These are phyloP conservation scores for Fusarium verrucosum DNA, from an alignment of 2,329 filamentous ascomycete species.

Conservation along the genomic window DNA sequence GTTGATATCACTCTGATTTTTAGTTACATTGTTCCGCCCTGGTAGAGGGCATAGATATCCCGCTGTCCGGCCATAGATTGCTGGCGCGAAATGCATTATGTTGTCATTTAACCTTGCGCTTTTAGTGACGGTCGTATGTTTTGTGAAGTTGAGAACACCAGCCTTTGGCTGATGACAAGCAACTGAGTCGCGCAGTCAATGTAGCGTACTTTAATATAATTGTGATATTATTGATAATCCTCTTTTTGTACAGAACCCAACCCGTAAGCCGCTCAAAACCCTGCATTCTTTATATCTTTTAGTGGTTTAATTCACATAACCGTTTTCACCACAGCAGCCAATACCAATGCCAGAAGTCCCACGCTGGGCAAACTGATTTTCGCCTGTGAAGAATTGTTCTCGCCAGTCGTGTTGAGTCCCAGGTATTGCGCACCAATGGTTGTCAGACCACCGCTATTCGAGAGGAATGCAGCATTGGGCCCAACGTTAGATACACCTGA, in stretches of 20 bases:
- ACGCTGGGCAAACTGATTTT: neutral
- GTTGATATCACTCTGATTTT: constrained; percentile 28
- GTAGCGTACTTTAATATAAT: too few species aligned
- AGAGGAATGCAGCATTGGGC: constrained; percentile 75
- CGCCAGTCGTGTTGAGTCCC: constrained; percentile 61
- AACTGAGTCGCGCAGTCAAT: too few species aligned
- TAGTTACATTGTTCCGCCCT: constrained; percentile 28
- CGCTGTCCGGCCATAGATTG: constrained; percentile 2
- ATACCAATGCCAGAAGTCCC: constrained; percentile 6
- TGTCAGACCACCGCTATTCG: constrained; percentile 72
- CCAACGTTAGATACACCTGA: constrained; percentile 77
- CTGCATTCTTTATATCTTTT: too few species aligned
- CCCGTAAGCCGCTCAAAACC: neutral
- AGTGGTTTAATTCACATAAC: neutral
- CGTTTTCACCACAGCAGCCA: constrained; percentile 3
- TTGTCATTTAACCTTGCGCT: neutral
- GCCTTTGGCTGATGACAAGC: too few species aligned
- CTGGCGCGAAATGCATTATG: constrained; percentile 12
- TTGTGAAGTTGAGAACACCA: neutral
- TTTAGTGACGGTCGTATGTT: neutral
- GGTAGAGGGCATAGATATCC: constrained; percentile 39
- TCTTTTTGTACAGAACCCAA: too few species aligned
- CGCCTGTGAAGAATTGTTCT: constrained; percentile 35
- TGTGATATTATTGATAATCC: too few species aligned
- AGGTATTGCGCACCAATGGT: constrained; percentile 82